Evolutionary conservation across 768 basidiomycete species (phyloP).

Genomic region (Mycena capillaripes): DNA sequence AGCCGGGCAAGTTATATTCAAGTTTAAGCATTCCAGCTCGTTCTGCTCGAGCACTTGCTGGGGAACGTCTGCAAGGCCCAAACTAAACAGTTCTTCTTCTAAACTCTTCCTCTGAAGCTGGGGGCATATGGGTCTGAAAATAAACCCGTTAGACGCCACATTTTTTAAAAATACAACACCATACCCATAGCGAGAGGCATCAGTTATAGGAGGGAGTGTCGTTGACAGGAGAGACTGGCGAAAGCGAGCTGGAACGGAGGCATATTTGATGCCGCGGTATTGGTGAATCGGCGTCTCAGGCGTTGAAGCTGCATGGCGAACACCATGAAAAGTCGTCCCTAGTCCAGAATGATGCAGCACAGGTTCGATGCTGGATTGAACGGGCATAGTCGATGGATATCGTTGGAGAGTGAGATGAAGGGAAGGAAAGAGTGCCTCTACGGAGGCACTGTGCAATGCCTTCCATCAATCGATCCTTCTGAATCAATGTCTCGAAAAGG

Average conservation of each 20-base stretch:
- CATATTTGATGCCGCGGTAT: slow-evolving; percentile 86
- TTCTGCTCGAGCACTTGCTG: slow-evolving; percentile 70
- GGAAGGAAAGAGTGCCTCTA: neutral
- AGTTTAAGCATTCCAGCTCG: slow-evolving; percentile 85
- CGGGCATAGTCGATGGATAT: slow-evolving; percentile 9
- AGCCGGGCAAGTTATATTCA: slow-evolving; percentile 84
- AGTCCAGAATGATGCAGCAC: slow-evolving; percentile 63
- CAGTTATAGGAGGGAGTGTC: slow-evolving; percentile 68
- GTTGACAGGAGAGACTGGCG: slow-evolving; percentile 77
- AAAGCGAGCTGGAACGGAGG: slow-evolving; percentile 79
- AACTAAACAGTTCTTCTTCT: slow-evolving; percentile 75
- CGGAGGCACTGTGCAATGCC: neutral
- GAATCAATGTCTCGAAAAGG: slow-evolving; percentile 19
- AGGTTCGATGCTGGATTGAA: neutral
- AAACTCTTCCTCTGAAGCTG: slow-evolving; percentile 64
- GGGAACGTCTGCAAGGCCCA: slow-evolving; percentile 66
- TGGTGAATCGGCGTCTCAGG: slow-evolving; percentile 72
- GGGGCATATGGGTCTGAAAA: slow-evolving; percentile 79
- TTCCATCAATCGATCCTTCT: slow-evolving; percentile 21
- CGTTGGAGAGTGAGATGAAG: neutral
- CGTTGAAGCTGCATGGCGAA: slow-evolving; percentile 73
- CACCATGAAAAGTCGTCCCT: slow-evolving; percentile 74
- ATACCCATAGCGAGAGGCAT: slow-evolving; percentile 79
- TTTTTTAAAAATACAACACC: slow-evolving; percentile 34
- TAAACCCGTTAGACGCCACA: neutral